Base-by-base conservation (phyloP, 768 basidiomycete species). In the Calvatia gigantea region DNA sequence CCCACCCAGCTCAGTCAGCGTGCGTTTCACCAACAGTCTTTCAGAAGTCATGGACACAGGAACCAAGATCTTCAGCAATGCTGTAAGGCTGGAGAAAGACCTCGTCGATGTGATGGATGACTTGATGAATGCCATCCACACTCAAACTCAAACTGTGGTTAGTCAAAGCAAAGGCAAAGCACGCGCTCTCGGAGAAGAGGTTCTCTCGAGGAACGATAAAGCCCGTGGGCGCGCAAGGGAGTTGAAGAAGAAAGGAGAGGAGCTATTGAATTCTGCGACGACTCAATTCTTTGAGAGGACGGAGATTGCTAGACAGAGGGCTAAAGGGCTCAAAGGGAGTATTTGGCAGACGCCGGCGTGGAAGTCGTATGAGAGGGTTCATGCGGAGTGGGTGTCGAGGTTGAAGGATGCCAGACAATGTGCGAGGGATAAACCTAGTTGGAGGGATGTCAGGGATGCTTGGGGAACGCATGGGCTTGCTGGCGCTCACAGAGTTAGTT, bases 81-180 rank as follows among this genome's bases (percentile, higher is more conserved):
- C 69, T n/a, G 67, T 84, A 19, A 73, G 74, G 7, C 14, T 47
- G 15, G 74, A 70, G 49, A 85, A 76, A 19, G 85, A 86, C 59
- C 70, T 87, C 17, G 65, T 81, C 31, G 79, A 80, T 23, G 83
- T 82, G 3, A 72, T 87, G 28, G 85, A 87, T 59, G 81, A 76
- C 0, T 74, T 87, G 32, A 69, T 78, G 57, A 70, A 67, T 29
- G 77, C 76, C 39, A 77, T 86, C 50, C 75, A 74, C 9, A 72
- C 70, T 48, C 83, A 85, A 57, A 79, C 78, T 11, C 67, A 75
- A 32, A 60, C 61, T 21, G 67, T 80, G 49, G 67, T 84, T 37
- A 69, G 74, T 45, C 73, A 78, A 39, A 80, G 80, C 15, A 75
- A 75, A 71, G 78, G 72, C 62, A 81, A 69, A 44, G 77, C 75